Percentiles rank a stretch among this genome's conserved stretches.
Conservation (phyloP, 371 early-diverging fungal genomes). For the Actinomucor elegans region DNA sequence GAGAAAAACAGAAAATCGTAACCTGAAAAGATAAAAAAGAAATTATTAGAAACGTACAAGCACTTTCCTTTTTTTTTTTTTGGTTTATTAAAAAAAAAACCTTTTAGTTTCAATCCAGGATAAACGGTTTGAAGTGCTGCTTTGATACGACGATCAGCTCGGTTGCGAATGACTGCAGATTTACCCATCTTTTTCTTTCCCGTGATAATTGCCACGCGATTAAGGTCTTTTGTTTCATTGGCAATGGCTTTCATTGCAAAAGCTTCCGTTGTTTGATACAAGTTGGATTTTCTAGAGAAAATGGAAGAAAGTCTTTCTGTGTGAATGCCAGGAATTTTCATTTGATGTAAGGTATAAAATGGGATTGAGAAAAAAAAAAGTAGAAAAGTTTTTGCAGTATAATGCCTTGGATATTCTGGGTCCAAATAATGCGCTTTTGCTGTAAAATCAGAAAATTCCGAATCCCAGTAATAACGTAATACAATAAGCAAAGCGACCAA, state of each 20-base stretch:
- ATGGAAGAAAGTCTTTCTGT: background rate
- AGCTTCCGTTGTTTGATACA: background rate
- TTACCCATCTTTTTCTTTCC: constrained; percentile 29
- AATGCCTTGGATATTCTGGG: too few species aligned
- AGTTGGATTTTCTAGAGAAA: background rate
- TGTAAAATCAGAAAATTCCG: too few species aligned
- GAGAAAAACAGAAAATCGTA: constrained; percentile 22
- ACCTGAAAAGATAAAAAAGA: constrained; percentile 5
- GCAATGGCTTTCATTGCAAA: constrained; percentile 12
- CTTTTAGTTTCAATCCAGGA: constrained; percentile 6
- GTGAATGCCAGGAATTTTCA: constrained; percentile 23
- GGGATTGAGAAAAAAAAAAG: too few species aligned
- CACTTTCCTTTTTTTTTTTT: background rate
- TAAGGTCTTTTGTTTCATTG: background rate
- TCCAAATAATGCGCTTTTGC: too few species aligned
- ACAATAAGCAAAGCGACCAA: too few species aligned
- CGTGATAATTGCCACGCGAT: constrained; percentile 16
- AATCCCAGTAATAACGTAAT: too few species aligned
- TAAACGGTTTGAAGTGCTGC: constrained; percentile 14
- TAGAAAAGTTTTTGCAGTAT: too few species aligned
- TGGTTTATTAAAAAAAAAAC: background rate
- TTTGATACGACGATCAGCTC: constrained; percentile 25
- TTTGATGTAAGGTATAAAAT: too few species aligned
- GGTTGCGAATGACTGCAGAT: constrained; percentile 23
- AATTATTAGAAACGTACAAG: background rate